A percentile compares a stretch with the other conserved stretches of the same genome.
Conservation (phyloP, 345 rosid species). For the Rhizophora apiculata region DNA sequence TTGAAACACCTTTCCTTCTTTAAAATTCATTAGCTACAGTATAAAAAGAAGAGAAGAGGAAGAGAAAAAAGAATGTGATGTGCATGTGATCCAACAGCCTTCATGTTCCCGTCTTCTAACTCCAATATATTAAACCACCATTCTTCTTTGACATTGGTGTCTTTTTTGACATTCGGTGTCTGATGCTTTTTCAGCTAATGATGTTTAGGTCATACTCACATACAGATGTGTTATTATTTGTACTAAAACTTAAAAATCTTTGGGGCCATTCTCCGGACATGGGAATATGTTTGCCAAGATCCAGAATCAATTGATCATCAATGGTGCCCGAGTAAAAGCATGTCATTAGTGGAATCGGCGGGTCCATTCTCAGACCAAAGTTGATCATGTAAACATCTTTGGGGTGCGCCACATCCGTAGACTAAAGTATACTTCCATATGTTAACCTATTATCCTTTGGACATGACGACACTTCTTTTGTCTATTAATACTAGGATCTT, state of each 20-base stretch:
- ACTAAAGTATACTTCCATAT: conserved; percentile 5
- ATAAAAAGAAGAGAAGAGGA: conserved; percentile 53
- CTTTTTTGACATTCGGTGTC: conserved; percentile 42
- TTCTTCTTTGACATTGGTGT: conserved; percentile 21
- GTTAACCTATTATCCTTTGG: conserved; percentile 8
- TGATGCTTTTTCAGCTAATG: conserved; percentile 20
- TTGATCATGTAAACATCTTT: conserved; percentile 10
- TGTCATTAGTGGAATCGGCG: conserved; percentile 38
- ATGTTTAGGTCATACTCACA: conserved; percentile 35
- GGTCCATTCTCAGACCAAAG: conserved; percentile 26
- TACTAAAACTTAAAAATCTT: no score
- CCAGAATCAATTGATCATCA: conserved; percentile 17
- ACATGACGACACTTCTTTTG: conserved; percentile 26
- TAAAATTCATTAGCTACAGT: conserved; percentile 47
- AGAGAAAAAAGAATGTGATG: conserved; percentile 46
- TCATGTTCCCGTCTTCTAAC: conserved; percentile 62
- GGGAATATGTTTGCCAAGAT: conserved; percentile 24
- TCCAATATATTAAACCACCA: conserved; percentile 19
- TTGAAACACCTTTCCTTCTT: conserved; percentile 15
- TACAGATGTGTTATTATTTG: conserved; percentile 16
- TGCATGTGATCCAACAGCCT: conserved; percentile 86
- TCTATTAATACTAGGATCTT: conserved; percentile 17
- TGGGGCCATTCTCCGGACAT: conserved; percentile 1
- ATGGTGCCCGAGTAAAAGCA: conserved; percentile 39
- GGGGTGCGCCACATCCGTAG: conserved; percentile 5